phyloP scores from a whole-genome alignment of 805 yeast species.

The Wickerhamiella australiensis region DNA sequence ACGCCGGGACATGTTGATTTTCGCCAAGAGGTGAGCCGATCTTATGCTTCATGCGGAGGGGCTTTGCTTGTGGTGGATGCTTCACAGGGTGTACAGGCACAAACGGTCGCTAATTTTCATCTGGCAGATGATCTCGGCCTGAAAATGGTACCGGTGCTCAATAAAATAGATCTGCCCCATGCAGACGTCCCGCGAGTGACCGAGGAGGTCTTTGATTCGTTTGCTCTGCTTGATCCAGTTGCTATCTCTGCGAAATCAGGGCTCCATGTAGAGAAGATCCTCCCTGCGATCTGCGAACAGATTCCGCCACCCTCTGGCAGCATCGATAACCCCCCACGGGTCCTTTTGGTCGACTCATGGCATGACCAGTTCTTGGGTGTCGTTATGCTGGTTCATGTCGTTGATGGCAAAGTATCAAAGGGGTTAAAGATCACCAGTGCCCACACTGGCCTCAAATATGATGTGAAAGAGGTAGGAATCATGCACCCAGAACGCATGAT shows the following conservation, averaged over 20 bases:
- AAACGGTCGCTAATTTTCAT: conserved; percentile 93
- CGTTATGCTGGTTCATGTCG: conserved; percentile 68
- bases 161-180: conserved; percentile 78
- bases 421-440: conserved; percentile 71
- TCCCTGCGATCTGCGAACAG: conserved; percentile 69
- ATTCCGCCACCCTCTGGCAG: conserved; percentile 71
- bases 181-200: conserved; percentile 74
- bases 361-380: conserved; percentile 89
- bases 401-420: conserved; percentile 64
- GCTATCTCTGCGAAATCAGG: conserved; percentile 92
- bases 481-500: conserved; percentile 83
- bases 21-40: conserved; percentile 81
- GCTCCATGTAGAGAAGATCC: conserved; percentile 56
- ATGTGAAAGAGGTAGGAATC: conserved; percentile 84
- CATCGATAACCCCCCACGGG: conserved; percentile 42
- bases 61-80: conserved; percentile 87
- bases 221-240: conserved; percentile 56
- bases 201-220: conserved; percentile 74
- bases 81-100: conserved; percentile 93
- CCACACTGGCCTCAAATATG: conserved; percentile 64
- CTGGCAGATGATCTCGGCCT: conserved; percentile 78
- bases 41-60: conserved; percentile 94
- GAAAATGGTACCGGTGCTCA: conserved; percentile 74
- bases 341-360: conserved; percentile 93
- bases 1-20: conserved; percentile 98